These are phyloP conservation scores for Lodderomyces pseudojiufengensis DNA, from an alignment of 1,139 yeast species.

Conservation along the genomic window DNA sequence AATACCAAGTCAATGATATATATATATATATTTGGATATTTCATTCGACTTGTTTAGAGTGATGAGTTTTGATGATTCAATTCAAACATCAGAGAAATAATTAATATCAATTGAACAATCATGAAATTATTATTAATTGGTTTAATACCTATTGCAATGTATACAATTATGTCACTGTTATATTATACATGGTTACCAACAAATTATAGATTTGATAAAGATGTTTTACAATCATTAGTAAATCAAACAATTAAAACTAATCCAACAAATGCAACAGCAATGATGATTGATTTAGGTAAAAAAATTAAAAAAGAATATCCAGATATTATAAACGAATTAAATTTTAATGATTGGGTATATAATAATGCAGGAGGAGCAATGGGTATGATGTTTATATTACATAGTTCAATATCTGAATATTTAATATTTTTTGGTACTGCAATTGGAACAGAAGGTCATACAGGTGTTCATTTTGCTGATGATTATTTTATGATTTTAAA, in stretches of 20 bases:
- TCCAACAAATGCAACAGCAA: slow-evolving; percentile 57
- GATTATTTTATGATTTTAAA: slow-evolving; percentile 87
- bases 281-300: slow-evolving; percentile 58
- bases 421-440: slow-evolving; percentile 85
- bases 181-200: slow-evolving; percentile 65
- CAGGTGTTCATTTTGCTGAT: slow-evolving; percentile 93
- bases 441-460: slow-evolving; percentile 91
- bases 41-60: too few relatives aligned
- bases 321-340: slow-evolving; percentile 60
- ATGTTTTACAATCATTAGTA: slow-evolving; percentile 44
- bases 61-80: too few relatives aligned
- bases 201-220: slow-evolving; percentile 56
- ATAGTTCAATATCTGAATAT: slow-evolving; percentile 93
- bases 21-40: too few relatives aligned
- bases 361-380: slow-evolving; percentile 98
- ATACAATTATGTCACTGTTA: slow-evolving; percentile 35
- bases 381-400: slow-evolving; percentile 95
- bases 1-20: too few relatives aligned
- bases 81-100: too few relatives aligned
- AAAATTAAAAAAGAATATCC: slow-evolving; percentile 59
- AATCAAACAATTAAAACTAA: slow-evolving; percentile 50
- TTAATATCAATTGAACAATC: too few relatives aligned
- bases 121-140: slow-evolving; percentile 15
- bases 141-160: slow-evolving; percentile 24
- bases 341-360: slow-evolving; percentile 85